Evolutionary conservation across 169 alveolate genomes (phyloP), one percentile per base, ranked within the genome.

Genomic region (Eimeria necatrix): DNA sequence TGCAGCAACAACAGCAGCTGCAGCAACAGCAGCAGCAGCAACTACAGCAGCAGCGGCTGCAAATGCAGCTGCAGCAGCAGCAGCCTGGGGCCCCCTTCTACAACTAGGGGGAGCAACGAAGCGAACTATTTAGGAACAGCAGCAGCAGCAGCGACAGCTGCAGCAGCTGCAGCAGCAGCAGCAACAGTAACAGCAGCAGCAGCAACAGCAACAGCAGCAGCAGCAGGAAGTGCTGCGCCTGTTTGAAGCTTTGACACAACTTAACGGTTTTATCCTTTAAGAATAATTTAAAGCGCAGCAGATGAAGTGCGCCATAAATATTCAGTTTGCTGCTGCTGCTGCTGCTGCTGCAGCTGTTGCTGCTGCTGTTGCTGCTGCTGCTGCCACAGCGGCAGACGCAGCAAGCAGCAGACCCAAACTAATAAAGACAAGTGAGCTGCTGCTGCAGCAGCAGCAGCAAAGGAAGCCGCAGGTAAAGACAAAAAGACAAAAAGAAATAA

Each of bases 131-230:
- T 14, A 56, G 14, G 20, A 9, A 56, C 64, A 56, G 64, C 64
- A 56, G 9, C 53, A 24, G 84, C 59, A 4, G 4, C 53, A 24
- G 59, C 6, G 5, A n/a, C 84, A 7, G 84, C 84, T 9, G 59
- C 84, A 3, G 84, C 84, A 32, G 9, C n/a, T 7, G 84, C 84
- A 3, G 7, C 59, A 32, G 84, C 59, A 73, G 26, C 56, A 73
- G 56, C 84, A 32, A n/a, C 84, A 73, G 59, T 53, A 73, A 53
- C 84, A 71, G 32, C 81, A 71, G 52, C 51, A 71, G 51, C 81
- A 24, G 48, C 46, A 71, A 32, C 81, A 71, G 51, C 81, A 71
- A 12, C 81, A 71, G 46, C 81, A 71, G 14, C 81, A 24, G 81
- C 81, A 71, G 48, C 81, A 71, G 10, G 51, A 56, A 14, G 8